Base-by-base conservation (phyloP, 176 grass and related monocot genomes). In the Aechmea fasciata region DNA sequence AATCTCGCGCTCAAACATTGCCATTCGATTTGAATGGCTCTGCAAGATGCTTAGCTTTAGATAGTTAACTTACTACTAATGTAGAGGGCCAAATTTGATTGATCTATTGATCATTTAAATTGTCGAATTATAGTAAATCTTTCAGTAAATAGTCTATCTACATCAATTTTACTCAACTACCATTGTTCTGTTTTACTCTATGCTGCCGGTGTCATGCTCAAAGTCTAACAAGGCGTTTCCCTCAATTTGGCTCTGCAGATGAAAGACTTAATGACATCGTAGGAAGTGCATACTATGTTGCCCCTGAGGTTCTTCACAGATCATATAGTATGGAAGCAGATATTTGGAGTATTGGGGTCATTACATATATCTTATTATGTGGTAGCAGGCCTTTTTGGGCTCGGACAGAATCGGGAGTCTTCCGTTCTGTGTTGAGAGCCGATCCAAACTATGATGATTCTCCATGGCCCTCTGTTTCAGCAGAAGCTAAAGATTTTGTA, bases 211-310 rank as follows among this genome's bases (percentile, higher is more conserved):
- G 33, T 41, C 33, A 41, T 41, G 33, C 4, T 41, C 33, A 7
- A 41, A 41, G 33, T 41, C 33, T 41, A 41, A 41, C 33, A 41
- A 41, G 33, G 33, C 4, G 33, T 41, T 41, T 41, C 33, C 33
- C 33, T 41, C 33, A 41, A 41, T 41, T 41, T 41, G 33, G 33
- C 33, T 41, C 20, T 64, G 29, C 74, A 77, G 74, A 77, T 77
- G 74, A 61, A 69, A 59, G 74, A 49, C 66, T 77, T 10, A 77
- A 77, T 69, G 74, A 77, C 41, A 77, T 69, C 61, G 94, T 99
- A 25, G 94, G 94, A 74, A 99, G 94, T 75, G 94, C 90, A 0
- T 99, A 99, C 75, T 99, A 99, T 85, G 94, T 99, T 80, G 94
- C 94, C 62, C 94, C 94, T 65, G 94, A 99, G 72, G 94, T 99